Percentiles rank a stretch among this genome's conserved stretches.
phyloP scores from a whole-genome alignment of 75 land plant species.

The Ceratopteris richardii region DNA sequence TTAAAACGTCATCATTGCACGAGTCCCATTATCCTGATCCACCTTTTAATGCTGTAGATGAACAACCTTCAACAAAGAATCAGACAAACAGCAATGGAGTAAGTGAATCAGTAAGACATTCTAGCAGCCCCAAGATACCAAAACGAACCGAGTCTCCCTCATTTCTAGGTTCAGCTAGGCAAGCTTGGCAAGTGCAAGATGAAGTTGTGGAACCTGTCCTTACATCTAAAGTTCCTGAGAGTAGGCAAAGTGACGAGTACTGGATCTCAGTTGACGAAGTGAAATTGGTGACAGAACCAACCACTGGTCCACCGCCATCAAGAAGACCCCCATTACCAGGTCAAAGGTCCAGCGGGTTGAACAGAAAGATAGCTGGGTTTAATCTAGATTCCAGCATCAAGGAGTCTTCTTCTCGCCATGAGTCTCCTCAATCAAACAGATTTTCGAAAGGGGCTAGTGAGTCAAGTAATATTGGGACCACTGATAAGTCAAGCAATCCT shows the following conservation, averaged over 20 bases:
- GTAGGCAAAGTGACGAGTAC: conserved; percentile 34
- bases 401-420: neutral
- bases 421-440: conserved; percentile 22
- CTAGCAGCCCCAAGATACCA: no score
- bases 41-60: no score
- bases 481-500: conserved; percentile 20
- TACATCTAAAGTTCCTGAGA: conserved; percentile 13
- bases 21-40: no score
- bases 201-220: neutral
- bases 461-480: neutral
- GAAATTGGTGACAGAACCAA: conserved; percentile 79
- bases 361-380: conserved; percentile 15
- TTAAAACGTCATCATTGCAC: neutral
- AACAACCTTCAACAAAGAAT: no score
- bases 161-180: conserved; percentile 13
- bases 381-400: conserved; percentile 7
- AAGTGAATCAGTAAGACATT: no score
- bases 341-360: conserved; percentile 21
- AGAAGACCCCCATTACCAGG: conserved; percentile 71
- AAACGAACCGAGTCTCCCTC: conserved; percentile 11
- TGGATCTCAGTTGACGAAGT: conserved; percentile 88
- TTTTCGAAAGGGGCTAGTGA: conserved; percentile 18
- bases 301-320: conserved; percentile 84
- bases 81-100: no score
- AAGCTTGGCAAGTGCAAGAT: conserved; percentile 9